phyloP scores from a whole-genome alignment of 345 rosid genomes.

The Eutrema heterophyllum region DNA sequence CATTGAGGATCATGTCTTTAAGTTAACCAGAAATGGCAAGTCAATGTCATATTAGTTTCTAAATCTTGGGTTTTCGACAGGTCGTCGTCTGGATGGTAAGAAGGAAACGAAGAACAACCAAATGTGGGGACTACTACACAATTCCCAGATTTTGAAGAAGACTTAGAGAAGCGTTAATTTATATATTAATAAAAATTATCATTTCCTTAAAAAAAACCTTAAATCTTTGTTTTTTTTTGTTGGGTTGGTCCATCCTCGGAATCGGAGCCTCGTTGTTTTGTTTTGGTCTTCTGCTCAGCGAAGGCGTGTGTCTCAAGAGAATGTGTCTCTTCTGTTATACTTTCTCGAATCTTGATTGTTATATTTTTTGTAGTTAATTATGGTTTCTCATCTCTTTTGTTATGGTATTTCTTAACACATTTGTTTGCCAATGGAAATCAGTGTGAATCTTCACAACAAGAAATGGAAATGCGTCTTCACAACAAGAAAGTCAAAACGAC shows the following conservation, averaged over 20 bases:
- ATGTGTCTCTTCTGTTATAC: constrained; percentile 13
- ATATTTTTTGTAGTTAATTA: constrained; percentile 5
- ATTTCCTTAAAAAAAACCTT: neutral
- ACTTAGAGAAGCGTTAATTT: constrained; percentile 23
- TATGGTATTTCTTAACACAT: neutral
- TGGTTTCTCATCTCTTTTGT: neutral
- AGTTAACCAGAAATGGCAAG: neutral
- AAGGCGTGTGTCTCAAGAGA: constrained; percentile 24
- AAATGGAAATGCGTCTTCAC: neutral
- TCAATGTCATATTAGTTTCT: neutral
- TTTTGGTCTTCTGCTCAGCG: constrained; percentile 24
- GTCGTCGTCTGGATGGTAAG: constrained; percentile 27
- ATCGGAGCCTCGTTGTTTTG: constrained; percentile 21
- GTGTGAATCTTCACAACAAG: too few species aligned
- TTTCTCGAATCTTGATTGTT: neutral
- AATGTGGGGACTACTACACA: neutral
- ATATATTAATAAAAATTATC: constrained; percentile 20
- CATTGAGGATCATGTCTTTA: neutral
- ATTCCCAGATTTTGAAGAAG: constrained; percentile 21
- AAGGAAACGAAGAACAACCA: constrained; percentile 5
- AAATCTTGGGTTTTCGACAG: constrained; percentile 3
- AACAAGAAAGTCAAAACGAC: neutral
- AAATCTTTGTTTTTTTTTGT: constrained; percentile 11
- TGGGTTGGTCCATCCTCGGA: constrained; percentile 2
- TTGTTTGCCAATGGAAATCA: neutral